These are phyloP conservation scores for Paxillus rubicundulus DNA, from an alignment of 768 basidiomycete species.

Conservation along the genomic window DNA sequence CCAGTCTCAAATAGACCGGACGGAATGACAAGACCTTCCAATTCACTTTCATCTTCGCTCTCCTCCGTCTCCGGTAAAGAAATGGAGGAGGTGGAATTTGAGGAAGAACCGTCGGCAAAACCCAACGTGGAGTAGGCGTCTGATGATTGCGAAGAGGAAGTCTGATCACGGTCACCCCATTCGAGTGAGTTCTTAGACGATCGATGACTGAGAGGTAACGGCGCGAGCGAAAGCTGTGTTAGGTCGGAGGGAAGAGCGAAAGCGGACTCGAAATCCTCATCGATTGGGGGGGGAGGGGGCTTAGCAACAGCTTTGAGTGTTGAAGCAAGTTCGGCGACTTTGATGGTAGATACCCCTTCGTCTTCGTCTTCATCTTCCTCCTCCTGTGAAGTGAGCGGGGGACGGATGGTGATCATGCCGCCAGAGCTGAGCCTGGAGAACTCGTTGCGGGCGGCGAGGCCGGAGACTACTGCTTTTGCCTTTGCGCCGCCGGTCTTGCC, in stretches of 20 bases:
- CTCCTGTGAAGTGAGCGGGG: slow-evolving; percentile 49
- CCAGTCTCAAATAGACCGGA: slow-evolving; percentile 72
- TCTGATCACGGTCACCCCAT: slow-evolving; percentile 83
- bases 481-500: slow-evolving; percentile 55
- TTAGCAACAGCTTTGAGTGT: slow-evolving; percentile 34
- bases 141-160: slow-evolving; percentile 82
- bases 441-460: slow-evolving; percentile 41
- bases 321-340: slow-evolving; percentile 52
- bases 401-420: slow-evolving; percentile 55
- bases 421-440: slow-evolving; percentile 30
- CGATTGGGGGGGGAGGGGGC: slow-evolving; percentile 39
- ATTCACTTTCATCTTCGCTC: slow-evolving; percentile 69
- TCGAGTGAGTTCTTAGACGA: slow-evolving; percentile 82
- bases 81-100: slow-evolving; percentile 62
- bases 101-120: slow-evolving; percentile 70
- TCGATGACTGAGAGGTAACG: slow-evolving; percentile 70
- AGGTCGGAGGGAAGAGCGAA: slow-evolving; percentile 80
- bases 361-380: slow-evolving; percentile 67
- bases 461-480: slow-evolving; percentile 37
- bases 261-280: slow-evolving; percentile 80
- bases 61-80: slow-evolving; percentile 72
- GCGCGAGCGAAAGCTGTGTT: slow-evolving; percentile 78
- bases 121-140: slow-evolving; percentile 81
- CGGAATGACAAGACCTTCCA: slow-evolving; percentile 81
- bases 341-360: slow-evolving; percentile 83